phyloP scores from a whole-genome alignment of 805 yeast genomes.

The Komagataella kurtzmanii region DNA sequence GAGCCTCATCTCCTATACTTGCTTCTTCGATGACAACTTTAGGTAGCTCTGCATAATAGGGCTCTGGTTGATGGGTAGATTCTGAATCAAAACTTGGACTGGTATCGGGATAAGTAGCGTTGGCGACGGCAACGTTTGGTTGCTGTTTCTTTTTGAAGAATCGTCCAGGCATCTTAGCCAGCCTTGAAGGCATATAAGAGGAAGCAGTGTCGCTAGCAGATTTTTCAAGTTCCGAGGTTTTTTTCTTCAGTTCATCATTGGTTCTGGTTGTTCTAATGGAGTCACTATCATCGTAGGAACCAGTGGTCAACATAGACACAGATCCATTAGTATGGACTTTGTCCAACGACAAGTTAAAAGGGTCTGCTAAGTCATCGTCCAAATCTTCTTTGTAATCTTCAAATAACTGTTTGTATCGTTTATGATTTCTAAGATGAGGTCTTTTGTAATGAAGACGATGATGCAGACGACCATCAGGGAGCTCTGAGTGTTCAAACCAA shows the following conservation, averaged over 20 bases:
- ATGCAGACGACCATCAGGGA: background rate
- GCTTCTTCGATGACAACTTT: background rate
- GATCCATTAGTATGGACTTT: background rate
- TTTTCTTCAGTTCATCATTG: background rate
- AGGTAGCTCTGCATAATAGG: background rate
- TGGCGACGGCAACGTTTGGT: background rate
- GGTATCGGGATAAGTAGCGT: background rate
- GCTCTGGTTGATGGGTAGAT: background rate
- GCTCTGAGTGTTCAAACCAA: constrained; percentile 30
- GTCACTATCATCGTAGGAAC: background rate
- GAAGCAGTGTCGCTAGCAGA: background rate
- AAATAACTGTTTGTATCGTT: background rate
- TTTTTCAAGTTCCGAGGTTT: background rate
- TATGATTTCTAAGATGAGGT: background rate
- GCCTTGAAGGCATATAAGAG: background rate
- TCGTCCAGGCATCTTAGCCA: background rate
- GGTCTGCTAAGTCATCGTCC: background rate
- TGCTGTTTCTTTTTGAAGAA: background rate
- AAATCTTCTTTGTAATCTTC: background rate
- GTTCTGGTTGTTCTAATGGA: background rate
- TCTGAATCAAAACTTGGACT: background rate
- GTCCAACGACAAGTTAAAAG: background rate
- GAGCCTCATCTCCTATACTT: background rate
- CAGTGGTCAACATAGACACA: background rate
- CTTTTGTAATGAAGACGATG: background rate